Base-by-base conservation (phyloP, 1,139 yeast species). In the Zygosaccharomyces sapae region DNA sequence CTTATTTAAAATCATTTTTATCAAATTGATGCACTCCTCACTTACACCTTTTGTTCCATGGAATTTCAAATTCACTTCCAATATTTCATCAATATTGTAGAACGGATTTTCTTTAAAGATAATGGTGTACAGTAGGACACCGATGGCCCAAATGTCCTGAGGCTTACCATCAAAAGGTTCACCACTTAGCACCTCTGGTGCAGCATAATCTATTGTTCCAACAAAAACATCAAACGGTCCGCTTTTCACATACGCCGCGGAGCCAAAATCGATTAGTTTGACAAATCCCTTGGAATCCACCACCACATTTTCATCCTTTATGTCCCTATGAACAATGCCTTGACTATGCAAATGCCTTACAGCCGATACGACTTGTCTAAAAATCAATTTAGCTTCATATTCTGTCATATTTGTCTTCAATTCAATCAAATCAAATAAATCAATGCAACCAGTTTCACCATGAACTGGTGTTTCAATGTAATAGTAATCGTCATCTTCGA, bases 181-280 rank as follows among this genome's bases (percentile, higher is more conserved):
- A 6, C 97, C 98, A 45, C 83, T 76, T 30, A 92, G 72, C 0
- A 92, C 96, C 67, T 92, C 98, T 0, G 98, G 97, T 0, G 97
- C 94, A 0, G 97, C 97, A 66, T 90, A 92, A 66, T 92, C 97
- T 35, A 92, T 81, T 0, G 98, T 92, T 2, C 98, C 98, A 1
- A 92, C 97, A 69, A 92, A 92, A 8, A 90, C 96, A 59, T 90
- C 96, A 69, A 90, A 92, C 2, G 97, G 97, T 0, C 97, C 97
- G 67, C 83, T 90, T 54, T 78, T 80, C 19, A 82, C 79, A 66
- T 88, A 87, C 0, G 97, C 96, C 1, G 97, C 96, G 47, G 95
- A 83, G 0, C 98, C 98, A 68, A 89, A 90, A 68, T 92, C 98
- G 62, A 92, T 90, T 51, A 92, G 72, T 66, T 90, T 90, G 48